Conservation (phyloP, 805 yeast genomes). For the Monosporozyma solicola region DNA sequence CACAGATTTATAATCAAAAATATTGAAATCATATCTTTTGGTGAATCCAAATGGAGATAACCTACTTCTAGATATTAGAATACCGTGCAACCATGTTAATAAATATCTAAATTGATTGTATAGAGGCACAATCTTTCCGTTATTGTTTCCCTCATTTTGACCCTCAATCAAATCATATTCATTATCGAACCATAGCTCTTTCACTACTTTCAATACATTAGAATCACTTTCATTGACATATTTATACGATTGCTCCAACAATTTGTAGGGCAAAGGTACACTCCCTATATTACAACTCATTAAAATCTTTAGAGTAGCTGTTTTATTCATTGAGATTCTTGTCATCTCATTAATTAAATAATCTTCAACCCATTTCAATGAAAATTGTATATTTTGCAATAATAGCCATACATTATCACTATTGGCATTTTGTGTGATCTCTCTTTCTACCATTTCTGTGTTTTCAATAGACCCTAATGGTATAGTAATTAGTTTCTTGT, state of each 20-base stretch:
- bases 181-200: conserved; percentile 9
- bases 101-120: conserved; percentile 40
- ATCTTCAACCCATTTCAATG: conserved; percentile 51
- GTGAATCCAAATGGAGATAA: conserved; percentile 57
- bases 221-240: conserved; percentile 54
- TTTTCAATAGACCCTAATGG: conserved; percentile 76
- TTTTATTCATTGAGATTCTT: conserved; percentile 5
- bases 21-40: conserved; percentile 58
- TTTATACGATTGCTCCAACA: conserved; percentile 43
- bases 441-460: conserved; percentile 43
- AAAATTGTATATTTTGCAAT: conserved; percentile 73
- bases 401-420: conserved; percentile 56
- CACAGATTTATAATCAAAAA: conserved; percentile 56
- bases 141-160: conserved; percentile 26
- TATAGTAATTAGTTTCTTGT: conserved; percentile 33
- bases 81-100: conserved; percentile 62
- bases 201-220: conserved; percentile 31
- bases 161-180: neutral
- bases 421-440: conserved; percentile 38
- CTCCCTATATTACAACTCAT: conserved; percentile 51
- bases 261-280: conserved; percentile 45
- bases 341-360: conserved; percentile 40
- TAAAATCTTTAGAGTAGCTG: conserved; percentile 40
- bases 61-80: conserved; percentile 49
- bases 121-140: neutral